phyloP scores from a whole-genome alignment of 371 early-diverging fungal species.

The Rhizopus arrhizus region DNA sequence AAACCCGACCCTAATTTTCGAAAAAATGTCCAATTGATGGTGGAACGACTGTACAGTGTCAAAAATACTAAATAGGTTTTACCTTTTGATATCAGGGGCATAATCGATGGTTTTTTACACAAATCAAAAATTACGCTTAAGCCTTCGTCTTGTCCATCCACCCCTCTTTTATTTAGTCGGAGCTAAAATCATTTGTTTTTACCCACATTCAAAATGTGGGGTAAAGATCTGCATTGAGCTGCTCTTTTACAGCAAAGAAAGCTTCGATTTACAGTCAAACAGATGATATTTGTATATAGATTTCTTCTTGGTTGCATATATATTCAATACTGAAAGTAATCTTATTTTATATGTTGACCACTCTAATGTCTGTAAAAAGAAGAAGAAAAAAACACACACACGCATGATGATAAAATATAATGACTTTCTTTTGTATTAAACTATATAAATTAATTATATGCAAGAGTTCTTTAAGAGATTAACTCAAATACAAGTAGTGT shows the following conservation, averaged over 20 bases:
- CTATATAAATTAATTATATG: neutral
- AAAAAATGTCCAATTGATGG: conserved; percentile 10
- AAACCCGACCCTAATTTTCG: conserved; percentile 11
- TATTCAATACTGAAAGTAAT: neutral
- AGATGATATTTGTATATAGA: neutral
- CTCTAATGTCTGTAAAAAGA: neutral
- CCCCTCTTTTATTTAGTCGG: neutral
- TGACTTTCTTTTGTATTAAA: neutral
- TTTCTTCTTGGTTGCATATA: neutral
- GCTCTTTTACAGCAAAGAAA: too few species aligned
- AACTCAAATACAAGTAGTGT: too few species aligned
- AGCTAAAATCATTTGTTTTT: neutral
- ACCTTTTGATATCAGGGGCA: neutral
- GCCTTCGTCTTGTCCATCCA: neutral
- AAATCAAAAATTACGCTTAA: neutral
- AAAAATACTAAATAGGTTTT: too few species aligned
- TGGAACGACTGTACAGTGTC: conserved; percentile 7
- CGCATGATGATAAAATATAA: too few species aligned
- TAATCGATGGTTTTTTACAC: neutral
- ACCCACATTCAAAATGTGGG: too few species aligned
- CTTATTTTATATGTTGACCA: neutral
- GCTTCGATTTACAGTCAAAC: too few species aligned
- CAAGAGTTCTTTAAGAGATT: too few species aligned
- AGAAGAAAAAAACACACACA: too few species aligned
- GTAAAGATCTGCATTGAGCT: too few species aligned